These are phyloP conservation scores for Stygiomarasmius scandens DNA, from an alignment of 1,284 basidiomycete species.

Conservation along the genomic window DNA sequence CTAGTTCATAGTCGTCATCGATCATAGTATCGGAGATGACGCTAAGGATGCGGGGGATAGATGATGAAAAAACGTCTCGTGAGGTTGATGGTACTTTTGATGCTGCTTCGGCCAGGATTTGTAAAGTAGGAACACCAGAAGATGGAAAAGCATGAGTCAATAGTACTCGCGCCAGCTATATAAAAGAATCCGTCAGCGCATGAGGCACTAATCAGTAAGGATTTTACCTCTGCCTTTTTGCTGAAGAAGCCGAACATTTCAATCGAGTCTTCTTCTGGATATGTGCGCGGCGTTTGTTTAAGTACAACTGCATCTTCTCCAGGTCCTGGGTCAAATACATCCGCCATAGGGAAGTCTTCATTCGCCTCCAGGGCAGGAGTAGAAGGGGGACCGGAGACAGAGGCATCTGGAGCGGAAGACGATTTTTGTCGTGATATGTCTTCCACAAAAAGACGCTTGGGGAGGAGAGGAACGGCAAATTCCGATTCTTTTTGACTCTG, in stretches of 20 bases:
- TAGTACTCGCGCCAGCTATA: conserved; percentile 59
- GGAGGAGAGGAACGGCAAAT: neutral
- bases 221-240: conserved; percentile 11
- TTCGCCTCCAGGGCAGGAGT: neutral
- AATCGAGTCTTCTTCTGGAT: conserved; percentile 35
- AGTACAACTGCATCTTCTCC: conserved; percentile 12
- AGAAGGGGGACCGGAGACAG: no score
- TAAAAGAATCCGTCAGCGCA: neutral
- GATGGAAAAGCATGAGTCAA: conserved; percentile 53
- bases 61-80: conserved; percentile 39
- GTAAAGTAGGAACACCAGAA: conserved; percentile 51
- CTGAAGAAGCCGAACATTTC: conserved; percentile 49
- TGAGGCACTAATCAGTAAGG: no score
- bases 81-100: conserved; percentile 31
- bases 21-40: conserved; percentile 45
- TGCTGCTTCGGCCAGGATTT: conserved; percentile 50
- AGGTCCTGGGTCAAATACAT: conserved; percentile 5
- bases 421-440: neutral
- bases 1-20: conserved; percentile 35
- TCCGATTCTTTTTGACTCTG: neutral
- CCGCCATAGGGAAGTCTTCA: neutral
- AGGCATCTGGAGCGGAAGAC: neutral
- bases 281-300: conserved; percentile 1
- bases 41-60: conserved; percentile 50
- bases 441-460: neutral